Evolutionary conservation across 192 early-diverging fungal genomes (phyloP), one percentile per base, ranked within the genome.

Genomic region (Phycomyces nitens): DNA sequence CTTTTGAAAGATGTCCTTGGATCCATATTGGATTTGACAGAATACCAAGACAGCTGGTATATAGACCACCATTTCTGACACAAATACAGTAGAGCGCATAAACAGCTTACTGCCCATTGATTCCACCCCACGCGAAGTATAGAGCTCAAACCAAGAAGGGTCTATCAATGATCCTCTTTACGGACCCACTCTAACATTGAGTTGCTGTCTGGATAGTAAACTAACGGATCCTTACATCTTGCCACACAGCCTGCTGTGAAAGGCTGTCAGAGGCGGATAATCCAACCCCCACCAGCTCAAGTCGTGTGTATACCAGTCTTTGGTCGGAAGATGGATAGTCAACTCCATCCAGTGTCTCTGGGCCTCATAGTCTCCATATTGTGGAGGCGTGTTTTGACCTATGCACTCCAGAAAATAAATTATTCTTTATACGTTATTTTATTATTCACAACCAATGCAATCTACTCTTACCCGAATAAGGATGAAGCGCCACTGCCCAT

Each of bases 301-400:
- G 58, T 91, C 86, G 74, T 94, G 92, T 24, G 80, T 80, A 71
- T 99, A 99, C 97, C 97, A 99, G 56, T 88, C 67, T 22, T 71
- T 64, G 14, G 83, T 69, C 0, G 94, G 89, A 34, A 95, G 65
- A 57, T 94, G 85, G 5, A 77, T 72, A 2, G 97, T 97, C 40
- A 99, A 72, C 74, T 99, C 97, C 86, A 99, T 89, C 97, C 97
- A 99, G 73, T 99, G 97, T 24, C 97, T 79, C 67, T 99, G 97
- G 4, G 97, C 97, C 64, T 99, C 97, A 75, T 95, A 99, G 74
- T 99, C 97, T 39, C 97, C 97, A 74, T 78, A 89, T 61, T 91
- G 75, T 20, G 94, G 97, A n/a, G 90, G 88, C 3, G 68, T 79
- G 12, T 80, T 80, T 23, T 67, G 65, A 16, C 92, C 86, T 85